Base-by-base conservation (phyloP, 2,329 filamentous ascomycete genomes). In the Clarireedia homoeocarpa region DNA sequence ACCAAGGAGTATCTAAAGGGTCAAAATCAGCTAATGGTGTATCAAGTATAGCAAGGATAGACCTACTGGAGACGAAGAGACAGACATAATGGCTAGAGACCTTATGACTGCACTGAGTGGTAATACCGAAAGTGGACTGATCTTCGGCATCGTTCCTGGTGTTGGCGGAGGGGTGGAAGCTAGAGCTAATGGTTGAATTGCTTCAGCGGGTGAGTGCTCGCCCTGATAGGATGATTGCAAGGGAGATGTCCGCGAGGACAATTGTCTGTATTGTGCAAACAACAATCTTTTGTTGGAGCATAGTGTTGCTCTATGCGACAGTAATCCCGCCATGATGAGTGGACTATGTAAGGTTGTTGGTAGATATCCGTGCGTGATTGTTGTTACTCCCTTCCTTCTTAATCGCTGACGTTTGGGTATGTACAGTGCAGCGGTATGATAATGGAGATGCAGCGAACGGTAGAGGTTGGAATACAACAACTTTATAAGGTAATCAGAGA, bases 21-120 rank as follows among this genome's bases (percentile, higher is more conserved):
- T 3, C 48, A 10, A 6, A 45, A 2, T 75, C 34, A 62, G 58
- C 23, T 46, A 46, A 24, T 14, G 17, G 2, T 46, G n/a, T 26
- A 10, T 6, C 12, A 23, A 23, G 23, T 7, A 23, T 12, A 36
- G 20, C 36, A 26, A 12, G 12, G 14, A 12, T 4, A 39, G n/a
- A 53, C 64, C 53, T 57, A 68, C 67, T 0, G 74, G 83, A 1
- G 86, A 89, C 1, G 85, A 88, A 0, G 88, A 90, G 59, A 91
- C 78, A 38, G 79, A 78, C 5, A 81, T 86, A 53, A 86, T 87
- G 61, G 82, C 75, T 55, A 89, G 79, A 7, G 85, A 88, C 58
- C 88, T 83, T 17, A 91, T 70, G 39, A 91, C 75, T 57, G 81
- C 82, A 56, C 75, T 76, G 3, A 89, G 73, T 0, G 88, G 86